Evolutionary conservation across 129 eudicot species (phyloP).

Genomic region (Flaveria brownii): DNA sequence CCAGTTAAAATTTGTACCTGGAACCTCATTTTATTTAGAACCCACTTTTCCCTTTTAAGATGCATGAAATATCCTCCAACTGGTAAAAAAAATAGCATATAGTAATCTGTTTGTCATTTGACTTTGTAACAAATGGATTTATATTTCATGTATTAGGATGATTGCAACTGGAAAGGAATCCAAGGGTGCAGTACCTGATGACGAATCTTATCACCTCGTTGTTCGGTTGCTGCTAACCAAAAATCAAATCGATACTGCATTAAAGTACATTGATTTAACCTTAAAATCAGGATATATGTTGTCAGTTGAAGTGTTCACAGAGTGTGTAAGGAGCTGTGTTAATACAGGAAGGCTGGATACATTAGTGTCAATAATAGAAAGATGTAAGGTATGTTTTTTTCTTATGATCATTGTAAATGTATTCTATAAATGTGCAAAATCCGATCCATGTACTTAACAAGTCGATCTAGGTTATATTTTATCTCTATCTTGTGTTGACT

Average conservation of each 20-base stretch:
- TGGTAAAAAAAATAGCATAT: no score
- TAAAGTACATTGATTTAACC: slow-evolving; percentile 63
- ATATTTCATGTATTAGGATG: slow-evolving; percentile 58
- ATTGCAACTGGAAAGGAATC: slow-evolving; percentile 52
- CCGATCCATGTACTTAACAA: not conserved
- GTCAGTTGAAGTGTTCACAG: slow-evolving; percentile 53
- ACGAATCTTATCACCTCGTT: slow-evolving; percentile 71
- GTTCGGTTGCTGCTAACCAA: slow-evolving; percentile 49
- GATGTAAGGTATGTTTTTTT: slow-evolving; percentile 72
- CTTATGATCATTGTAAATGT: not conserved
- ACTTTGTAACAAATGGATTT: slow-evolving; percentile 6
- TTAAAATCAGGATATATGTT: slow-evolving; percentile 69
- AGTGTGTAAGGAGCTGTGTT: slow-evolving; percentile 59
- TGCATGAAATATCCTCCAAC: no score
- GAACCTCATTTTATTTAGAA: no score
- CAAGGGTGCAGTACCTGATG: slow-evolving; percentile 68
- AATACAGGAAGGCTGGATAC: slow-evolving; percentile 58
- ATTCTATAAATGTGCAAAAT: not conserved
- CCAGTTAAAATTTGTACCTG: no score
- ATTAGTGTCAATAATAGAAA: slow-evolving; percentile 70
- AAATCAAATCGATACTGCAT: slow-evolving; percentile 59
- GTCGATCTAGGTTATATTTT: not conserved
- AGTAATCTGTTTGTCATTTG: not conserved
- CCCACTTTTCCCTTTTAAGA: no score
- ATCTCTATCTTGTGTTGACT: not conserved